phyloP scores from a whole-genome alignment of 805 yeast genomes.

The Torulaspora franciscae region DNA sequence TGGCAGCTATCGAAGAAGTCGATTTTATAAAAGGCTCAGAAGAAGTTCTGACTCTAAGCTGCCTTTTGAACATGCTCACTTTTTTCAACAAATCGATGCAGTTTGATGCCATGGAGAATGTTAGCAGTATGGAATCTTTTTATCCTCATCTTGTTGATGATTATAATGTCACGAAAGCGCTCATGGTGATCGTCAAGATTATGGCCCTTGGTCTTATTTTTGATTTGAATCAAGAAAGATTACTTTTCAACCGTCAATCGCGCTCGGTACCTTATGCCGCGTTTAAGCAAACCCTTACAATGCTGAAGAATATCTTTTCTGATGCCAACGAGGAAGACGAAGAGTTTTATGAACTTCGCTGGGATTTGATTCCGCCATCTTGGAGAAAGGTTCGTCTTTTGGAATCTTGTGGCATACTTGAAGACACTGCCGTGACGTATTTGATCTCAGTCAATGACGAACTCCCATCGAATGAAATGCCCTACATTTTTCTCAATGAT shows the following conservation, averaged over 20 bases:
- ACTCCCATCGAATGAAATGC: constrained; percentile 26
- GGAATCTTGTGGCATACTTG: constrained; percentile 29
- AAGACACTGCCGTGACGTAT: constrained; percentile 30
- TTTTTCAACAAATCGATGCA: constrained; percentile 45
- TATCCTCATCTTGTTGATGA: constrained; percentile 23
- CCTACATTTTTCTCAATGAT: constrained; percentile 28
- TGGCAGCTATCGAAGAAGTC: constrained; percentile 36
- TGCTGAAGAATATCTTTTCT: constrained; percentile 42
- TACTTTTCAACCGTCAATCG: constrained; percentile 26
- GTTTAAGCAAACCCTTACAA: constrained; percentile 43
- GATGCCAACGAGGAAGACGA: constrained; percentile 35
- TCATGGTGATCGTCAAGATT: constrained; percentile 24
- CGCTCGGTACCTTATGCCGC: constrained; percentile 38
- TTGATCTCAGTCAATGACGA: constrained; percentile 35
- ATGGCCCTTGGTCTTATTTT: constrained; percentile 22
- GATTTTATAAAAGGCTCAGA: constrained; percentile 37
- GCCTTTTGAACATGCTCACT: constrained; percentile 42
- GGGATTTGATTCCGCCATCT: constrained; percentile 32
- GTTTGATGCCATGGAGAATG: constrained; percentile 33
- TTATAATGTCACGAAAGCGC: constrained; percentile 24
- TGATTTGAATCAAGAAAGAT: constrained; percentile 19
- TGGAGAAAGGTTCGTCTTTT: constrained; percentile 23
- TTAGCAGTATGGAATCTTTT: constrained; percentile 23
- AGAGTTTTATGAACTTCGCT: constrained; percentile 29
- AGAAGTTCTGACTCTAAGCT: constrained; percentile 37